Base-by-base conservation (phyloP, 1,284 basidiomycete species). In the Porogramme epimiltina region DNA sequence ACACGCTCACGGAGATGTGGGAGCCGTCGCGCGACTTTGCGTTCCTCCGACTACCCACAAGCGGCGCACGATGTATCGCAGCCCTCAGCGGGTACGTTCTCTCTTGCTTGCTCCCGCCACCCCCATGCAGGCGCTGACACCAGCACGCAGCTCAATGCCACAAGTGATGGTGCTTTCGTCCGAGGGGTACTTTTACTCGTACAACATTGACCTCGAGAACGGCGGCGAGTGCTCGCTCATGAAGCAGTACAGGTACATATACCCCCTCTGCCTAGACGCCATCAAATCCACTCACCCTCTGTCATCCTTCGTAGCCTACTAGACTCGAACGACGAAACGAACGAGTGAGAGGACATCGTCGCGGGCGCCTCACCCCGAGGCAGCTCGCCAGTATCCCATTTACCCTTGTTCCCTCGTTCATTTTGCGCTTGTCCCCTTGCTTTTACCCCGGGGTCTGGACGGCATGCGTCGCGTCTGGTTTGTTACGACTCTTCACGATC, bases 161-260 rank as follows among this genome's bases (percentile, higher is more conserved):
- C 94, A 98, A 59, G 91, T 98, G 4, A 97, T 98, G 93, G 95
- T 98, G 11, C 86, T 98, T 46, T 95, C 94, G 0, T 92, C 92
- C 0, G 95, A 98, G 59, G 96, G 96, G 0, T 90, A 93, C 62
- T 97, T 98, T 68, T 98, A 98, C 67, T 87, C 89, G 8, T 99
- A 99, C 71, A 91, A 82, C 64, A 96, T 99, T 64, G 96, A 99
- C 71, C 74, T 99, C 49, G 95, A 99, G 70, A 88, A 90, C 47
- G 97, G 97, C 10, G 97, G 96, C 3, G 96, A 99, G 70, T 98
- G 97, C 64, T 82, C 89, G 8, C 70, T 99, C 61, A 89, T 93
- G 80, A 97, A 97, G 74, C 94, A 96, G 70, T 96, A 95, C 66
- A 91, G 82, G 82, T 84, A 55, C 39, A 78, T 56, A 2, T n/a